Evolutionary conservation across 2,329 filamentous ascomycete species (phyloP).

Genomic region (Fusarium sulawesiense): DNA sequence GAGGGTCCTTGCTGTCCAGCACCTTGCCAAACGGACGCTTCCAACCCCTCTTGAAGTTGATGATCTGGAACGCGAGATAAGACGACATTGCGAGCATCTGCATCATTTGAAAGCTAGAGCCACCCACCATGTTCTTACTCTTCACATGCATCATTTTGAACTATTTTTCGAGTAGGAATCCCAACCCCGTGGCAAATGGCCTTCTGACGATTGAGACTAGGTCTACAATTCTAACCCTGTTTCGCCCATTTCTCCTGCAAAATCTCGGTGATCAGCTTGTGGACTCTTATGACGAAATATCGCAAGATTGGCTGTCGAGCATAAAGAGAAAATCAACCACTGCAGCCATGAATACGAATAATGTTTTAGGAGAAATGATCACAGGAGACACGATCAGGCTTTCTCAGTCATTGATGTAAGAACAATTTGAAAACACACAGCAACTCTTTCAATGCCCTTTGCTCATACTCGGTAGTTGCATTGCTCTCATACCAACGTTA

Average conservation of each 20-base stretch:
- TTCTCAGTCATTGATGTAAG: not conserved
- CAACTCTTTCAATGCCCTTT: not conserved
- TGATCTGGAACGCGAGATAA: not conserved
- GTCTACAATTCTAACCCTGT: not conserved
- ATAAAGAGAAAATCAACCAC: not conserved
- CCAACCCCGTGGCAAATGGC: not conserved
- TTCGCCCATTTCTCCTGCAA: not conserved
- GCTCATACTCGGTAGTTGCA: not conserved
- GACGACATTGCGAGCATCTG: not conserved
- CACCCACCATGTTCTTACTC: not conserved
- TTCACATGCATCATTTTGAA: not conserved
- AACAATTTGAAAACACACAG: not conserved
- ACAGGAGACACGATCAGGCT: not conserved
- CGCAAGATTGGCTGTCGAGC: not conserved
- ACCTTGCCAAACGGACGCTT: not conserved
- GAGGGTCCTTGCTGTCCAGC: not conserved
- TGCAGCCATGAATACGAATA: not conserved
- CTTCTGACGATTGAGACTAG: not conserved
- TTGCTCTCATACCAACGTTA: constrained; percentile 18
- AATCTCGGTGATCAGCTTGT: not conserved
- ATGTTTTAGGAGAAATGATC: not conserved
- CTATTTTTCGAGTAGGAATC: not conserved
- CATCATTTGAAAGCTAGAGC: not conserved
- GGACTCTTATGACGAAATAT: not conserved
- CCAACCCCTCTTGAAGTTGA: not conserved